Conservation (phyloP, 2,329 filamentous ascomycete genomes). For the Orbilia ellipsospora region DNA sequence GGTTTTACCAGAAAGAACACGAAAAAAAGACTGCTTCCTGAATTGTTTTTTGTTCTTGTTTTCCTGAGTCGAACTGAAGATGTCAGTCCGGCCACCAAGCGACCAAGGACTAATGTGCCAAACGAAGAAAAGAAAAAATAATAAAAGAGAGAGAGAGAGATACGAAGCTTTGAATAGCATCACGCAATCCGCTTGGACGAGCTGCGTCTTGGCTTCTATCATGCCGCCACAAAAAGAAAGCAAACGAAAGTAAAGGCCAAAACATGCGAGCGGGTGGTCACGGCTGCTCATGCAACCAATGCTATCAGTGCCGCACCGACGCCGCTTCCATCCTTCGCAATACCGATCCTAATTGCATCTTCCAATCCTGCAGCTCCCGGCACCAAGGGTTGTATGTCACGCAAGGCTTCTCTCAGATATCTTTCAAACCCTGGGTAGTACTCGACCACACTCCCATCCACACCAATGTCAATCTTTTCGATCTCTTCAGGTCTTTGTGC, state of each 20-base stretch:
- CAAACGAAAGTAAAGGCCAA: slow-evolving; percentile 16
- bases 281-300: slow-evolving; percentile 72
- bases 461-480: slow-evolving; percentile 85
- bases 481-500: slow-evolving; percentile 67
- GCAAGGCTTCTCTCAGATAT: slow-evolving; percentile 84
- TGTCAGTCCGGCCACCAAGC: slow-evolving; percentile 1
- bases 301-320: slow-evolving; percentile 97
- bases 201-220: not conserved
- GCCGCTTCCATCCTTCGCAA: slow-evolving; percentile 95
- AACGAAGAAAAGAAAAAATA: slow-evolving; percentile 5
- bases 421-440: slow-evolving; percentile 94
- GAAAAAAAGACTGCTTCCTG: slow-evolving; percentile 1
- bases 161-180: not conserved
- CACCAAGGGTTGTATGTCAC: slow-evolving; percentile 76
- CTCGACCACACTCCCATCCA: slow-evolving; percentile 93
- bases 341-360: slow-evolving; percentile 88
- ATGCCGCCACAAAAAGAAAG: not conserved
- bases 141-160: slow-evolving; percentile 15
- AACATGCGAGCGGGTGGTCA: slow-evolving; percentile 3
- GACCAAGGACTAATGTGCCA: slow-evolving; percentile 21
- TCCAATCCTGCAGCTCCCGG: slow-evolving; percentile 75
- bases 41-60: slow-evolving; percentile 3
- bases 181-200: not conserved
- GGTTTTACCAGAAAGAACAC: not conserved
- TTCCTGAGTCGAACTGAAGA: not conserved